Evolutionary conservation across 2,329 filamentous ascomycete genomes (phyloP).

Genomic region (Ceratocystis smalleyi): DNA sequence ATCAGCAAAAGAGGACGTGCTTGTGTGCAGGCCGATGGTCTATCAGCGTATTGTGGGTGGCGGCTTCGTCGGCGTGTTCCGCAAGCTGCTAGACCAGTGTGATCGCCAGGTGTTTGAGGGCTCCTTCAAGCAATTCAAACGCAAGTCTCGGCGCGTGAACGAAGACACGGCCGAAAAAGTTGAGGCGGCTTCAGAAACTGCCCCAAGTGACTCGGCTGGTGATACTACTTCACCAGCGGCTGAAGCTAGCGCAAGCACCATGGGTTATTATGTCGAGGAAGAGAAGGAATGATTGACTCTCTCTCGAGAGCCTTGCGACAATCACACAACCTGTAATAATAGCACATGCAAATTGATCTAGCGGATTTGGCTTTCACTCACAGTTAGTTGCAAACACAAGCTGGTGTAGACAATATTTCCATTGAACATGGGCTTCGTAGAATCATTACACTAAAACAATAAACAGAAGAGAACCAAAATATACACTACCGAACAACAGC

Average conservation of each 20-base stretch:
- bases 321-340: background rate
- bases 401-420: conserved; percentile 8
- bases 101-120: conserved; percentile 10
- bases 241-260: background rate
- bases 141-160: background rate
- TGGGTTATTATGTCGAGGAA: too few species aligned
- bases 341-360: background rate
- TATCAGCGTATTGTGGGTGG: conserved; percentile 28
- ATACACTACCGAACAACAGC: conserved; percentile 7
- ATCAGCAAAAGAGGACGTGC: conserved; percentile 20
- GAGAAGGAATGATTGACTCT: too few species aligned
- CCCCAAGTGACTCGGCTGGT: background rate
- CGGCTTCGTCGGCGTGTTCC: conserved; percentile 28
- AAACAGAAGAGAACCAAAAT: conserved; percentile 8
- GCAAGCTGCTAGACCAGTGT: conserved; percentile 22
- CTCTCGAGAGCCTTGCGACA: too few species aligned
- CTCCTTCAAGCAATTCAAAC: background rate
- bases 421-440: conserved; percentile 9
- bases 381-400: background rate
- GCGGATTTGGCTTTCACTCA: background rate
- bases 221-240: background rate
- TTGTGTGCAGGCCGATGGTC: conserved; percentile 30
- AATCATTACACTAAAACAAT: conserved; percentile 12
- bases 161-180: background rate
- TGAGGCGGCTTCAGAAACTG: background rate